Percentiles rank a stretch among this genome's conserved stretches.
Conservation (phyloP, 108 stramenopile genomes). For the Phaeodactylum tricornutum region DNA sequence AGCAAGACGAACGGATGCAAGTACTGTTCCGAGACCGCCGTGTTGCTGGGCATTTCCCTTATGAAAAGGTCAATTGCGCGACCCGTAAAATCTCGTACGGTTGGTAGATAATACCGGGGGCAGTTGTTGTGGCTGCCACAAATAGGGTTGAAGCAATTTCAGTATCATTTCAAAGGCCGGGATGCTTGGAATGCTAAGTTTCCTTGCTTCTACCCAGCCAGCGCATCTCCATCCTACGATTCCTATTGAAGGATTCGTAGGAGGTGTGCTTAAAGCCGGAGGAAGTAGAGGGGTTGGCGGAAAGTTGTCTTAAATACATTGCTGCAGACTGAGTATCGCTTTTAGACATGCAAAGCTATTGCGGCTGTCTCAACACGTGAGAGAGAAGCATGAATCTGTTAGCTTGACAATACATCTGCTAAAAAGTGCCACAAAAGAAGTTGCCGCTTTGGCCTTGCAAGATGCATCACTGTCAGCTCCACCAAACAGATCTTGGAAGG, state of each 20-base stretch:
- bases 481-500: conserved; percentile 67
- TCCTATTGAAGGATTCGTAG: conserved; percentile 15
- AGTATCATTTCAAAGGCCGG: conserved; percentile 53
- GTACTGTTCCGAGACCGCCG: too few species aligned
- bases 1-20: too few species aligned
- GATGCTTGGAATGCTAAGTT: conserved; percentile 62
- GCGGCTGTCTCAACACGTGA: conserved; percentile 3
- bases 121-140: conserved; percentile 67
- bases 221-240: conserved; percentile 31
- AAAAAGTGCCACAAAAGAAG: conserved; percentile 12
- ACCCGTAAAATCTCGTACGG: too few species aligned
- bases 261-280: conserved; percentile 5
- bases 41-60: too few species aligned
- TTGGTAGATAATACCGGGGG: too few species aligned
- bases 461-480: conserved; percentile 58
- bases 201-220: conserved; percentile 49
- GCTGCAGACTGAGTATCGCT: conserved; percentile 67
- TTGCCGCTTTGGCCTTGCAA: conserved; percentile 50
- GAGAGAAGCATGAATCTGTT: neutral
- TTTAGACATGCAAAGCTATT: conserved; percentile 38
- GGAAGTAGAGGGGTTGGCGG: conserved; percentile 40
- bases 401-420: neutral
- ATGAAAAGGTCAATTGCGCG: too few species aligned
- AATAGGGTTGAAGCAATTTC: conserved; percentile 75
- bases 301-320: conserved; percentile 71